Base-by-base conservation (phyloP, 805 yeast species). In the Candida koratica region DNA sequence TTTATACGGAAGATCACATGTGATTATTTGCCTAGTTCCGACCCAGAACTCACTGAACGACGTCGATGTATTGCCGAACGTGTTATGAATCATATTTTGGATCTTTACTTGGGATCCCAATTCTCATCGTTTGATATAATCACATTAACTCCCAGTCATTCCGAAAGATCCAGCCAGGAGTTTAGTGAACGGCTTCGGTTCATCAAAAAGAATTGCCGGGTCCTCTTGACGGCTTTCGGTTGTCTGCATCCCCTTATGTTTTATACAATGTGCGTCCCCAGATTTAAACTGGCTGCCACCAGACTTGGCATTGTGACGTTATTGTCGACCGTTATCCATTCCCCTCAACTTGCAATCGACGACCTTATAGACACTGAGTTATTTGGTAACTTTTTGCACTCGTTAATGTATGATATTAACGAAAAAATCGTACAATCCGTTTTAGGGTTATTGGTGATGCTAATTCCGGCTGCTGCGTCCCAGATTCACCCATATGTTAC, bases 121-220 rank as follows among this genome's bases (percentile, higher is more conserved):
- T 27, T 24, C 6, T 34, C 28, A 15, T 28, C 37, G 2, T 32
- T 16, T 20, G 48, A 45, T 10, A 32, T 46, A 6, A 49, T 60
- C 7, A 44, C 46, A 11, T 24, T 55, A 9, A 17, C 42, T 2
- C 36, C 41, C 1, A 34, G 42, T 4, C 47, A 44, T 0, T 45
- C 37, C 5, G 57, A 54, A 9, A 37, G 35, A 24, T 44, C 46
- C 11, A 46, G 55, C n/a, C 72, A 64, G 14, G 62, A 55, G 17
- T 52, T 55, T 19, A 69, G 61, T 32, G 86, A 79, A 48, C 54
- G 81, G 11, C 46, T 58, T 11, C 53, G 84, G 20, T 75, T 72
- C 41, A 60, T 73, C 6, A 59, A 62, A 27, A 53, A 53, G 36
- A 77, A 77, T 46, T 64, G 75, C 34, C 52, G 61, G 9, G 39